These are phyloP conservation scores for Diaporthe sp. DNA, from an alignment of 2,329 filamentous ascomycete species.

Conservation along the genomic window DNA sequence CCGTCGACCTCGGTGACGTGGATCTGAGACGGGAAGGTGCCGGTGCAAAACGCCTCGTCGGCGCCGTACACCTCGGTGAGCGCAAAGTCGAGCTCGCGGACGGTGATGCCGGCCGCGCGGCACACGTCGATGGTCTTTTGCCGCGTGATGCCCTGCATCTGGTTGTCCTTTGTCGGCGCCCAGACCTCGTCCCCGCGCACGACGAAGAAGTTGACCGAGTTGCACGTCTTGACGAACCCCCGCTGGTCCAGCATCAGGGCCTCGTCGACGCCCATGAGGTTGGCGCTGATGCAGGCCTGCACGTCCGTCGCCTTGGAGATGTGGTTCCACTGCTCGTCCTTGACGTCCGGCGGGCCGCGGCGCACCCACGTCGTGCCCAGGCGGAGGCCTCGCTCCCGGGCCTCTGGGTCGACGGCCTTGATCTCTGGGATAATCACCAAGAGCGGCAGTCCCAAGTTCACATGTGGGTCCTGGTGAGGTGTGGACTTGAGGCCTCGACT, in stretches of 20 bases:
- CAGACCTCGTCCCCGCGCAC: conserved; percentile 3
- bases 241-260: conserved; percentile 1
- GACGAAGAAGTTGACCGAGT: not conserved
- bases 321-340: conserved; percentile 25
- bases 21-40: not conserved
- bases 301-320: conserved; percentile 3
- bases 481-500: conserved; percentile 10
- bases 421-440: conserved; percentile 4
- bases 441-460: not conserved
- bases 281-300: conserved; percentile 14
- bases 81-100: not conserved
- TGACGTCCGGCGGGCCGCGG: not conserved
- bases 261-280: conserved; percentile 12
- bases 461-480: conserved; percentile 1
- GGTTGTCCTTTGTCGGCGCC: conserved; percentile 18
- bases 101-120: not conserved
- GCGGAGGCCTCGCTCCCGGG: not conserved
- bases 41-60: conserved; percentile 10
- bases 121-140: conserved; percentile 6
- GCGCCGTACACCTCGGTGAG: conserved; percentile 2
- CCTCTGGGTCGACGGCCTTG: conserved; percentile 16
- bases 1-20: conserved; percentile 8
- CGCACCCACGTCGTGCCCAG: conserved; percentile 3
- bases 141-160: conserved; percentile 2
- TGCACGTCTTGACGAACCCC: not conserved